Conservation (phyloP, 257 asterid species). For the Penstemon barbatus region DNA sequence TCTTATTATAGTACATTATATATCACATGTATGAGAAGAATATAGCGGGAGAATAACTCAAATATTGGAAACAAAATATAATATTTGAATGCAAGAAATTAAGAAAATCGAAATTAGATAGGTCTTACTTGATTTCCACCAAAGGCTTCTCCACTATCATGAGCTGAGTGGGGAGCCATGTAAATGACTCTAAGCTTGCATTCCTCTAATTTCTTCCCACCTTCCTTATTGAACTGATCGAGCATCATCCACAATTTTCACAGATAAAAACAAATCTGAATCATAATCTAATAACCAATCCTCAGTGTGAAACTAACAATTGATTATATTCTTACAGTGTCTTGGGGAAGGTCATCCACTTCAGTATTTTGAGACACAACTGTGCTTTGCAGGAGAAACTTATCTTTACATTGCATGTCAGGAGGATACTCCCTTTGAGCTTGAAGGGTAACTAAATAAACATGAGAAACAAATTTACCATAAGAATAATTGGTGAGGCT, state of each 20-base stretch:
- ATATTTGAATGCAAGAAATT: not conserved
- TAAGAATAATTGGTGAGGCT: not conserved
- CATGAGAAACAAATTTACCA: conserved; percentile 8
- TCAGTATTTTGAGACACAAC: conserved; percentile 51
- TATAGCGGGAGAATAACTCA: not conserved
- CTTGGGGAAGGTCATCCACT: conserved; percentile 62
- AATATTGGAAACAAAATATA: not conserved
- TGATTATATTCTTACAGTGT: conserved; percentile 46
- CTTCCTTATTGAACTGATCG: conserved; percentile 67
- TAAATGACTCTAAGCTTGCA: conserved; percentile 76
- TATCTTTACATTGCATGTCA: conserved; percentile 81
- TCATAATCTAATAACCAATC: conserved; percentile 3
- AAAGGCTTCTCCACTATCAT: conserved; percentile 37
- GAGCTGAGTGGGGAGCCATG: conserved; percentile 38
- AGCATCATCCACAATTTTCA: conserved; percentile 10
- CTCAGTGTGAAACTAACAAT: not conserved
- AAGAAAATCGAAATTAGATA: not conserved
- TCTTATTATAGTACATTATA: not conserved
- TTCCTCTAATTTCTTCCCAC: conserved; percentile 56
- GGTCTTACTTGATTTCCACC: conserved; percentile 40
- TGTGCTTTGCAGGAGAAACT: conserved; percentile 73
- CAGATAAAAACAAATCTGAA: conserved; percentile 11
- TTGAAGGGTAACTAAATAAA: conserved; percentile 71
- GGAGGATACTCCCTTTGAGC: conserved; percentile 75
- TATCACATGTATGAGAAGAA: not conserved